Percentiles rank a stretch among this genome's conserved stretches.
Conservation (phyloP, 2,329 filamentous ascomycete genomes). For the Trichophaea hybrida region DNA sequence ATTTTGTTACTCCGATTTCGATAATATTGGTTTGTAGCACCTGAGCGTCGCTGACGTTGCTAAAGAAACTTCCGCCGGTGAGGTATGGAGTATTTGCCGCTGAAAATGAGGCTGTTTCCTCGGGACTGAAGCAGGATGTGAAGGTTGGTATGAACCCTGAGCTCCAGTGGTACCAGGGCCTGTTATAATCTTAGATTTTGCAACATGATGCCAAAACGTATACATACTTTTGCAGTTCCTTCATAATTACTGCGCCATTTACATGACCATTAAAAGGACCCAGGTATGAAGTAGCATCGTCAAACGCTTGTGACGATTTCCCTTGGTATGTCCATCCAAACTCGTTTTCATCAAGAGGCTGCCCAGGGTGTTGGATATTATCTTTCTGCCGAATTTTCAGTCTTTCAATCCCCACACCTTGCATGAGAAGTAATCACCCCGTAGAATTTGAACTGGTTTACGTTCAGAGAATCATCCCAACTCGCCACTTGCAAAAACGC, state of each 20-base stretch:
- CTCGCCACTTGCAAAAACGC: not conserved
- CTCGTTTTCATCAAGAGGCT: not conserved
- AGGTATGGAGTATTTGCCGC: not conserved
- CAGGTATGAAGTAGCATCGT: not conserved
- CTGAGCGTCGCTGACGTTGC: not conserved
- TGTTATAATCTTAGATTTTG: not conserved
- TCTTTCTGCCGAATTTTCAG: not conserved
- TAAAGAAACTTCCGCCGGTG: not conserved
- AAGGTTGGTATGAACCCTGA: not conserved
- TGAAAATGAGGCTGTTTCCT: not conserved
- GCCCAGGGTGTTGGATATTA: not conserved
- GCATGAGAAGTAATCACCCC: not conserved
- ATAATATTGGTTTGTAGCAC: not conserved
- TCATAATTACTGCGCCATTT: conserved; percentile 3
- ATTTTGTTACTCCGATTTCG: not conserved
- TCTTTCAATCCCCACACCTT: not conserved
- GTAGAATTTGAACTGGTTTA: not conserved
- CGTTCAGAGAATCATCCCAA: not conserved
- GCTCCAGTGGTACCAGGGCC: conserved; percentile 1
- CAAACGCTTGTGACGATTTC: conserved; percentile 1
- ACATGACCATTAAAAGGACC: conserved; percentile 6
- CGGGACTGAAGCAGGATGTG: not conserved
- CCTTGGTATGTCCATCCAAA: conserved; percentile 4
- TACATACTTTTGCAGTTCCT: conserved; percentile 5
- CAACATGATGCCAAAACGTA: not conserved